phyloP scores from a whole-genome alignment of 768 basidiomycete genomes.

The Austroboletus festivus region DNA sequence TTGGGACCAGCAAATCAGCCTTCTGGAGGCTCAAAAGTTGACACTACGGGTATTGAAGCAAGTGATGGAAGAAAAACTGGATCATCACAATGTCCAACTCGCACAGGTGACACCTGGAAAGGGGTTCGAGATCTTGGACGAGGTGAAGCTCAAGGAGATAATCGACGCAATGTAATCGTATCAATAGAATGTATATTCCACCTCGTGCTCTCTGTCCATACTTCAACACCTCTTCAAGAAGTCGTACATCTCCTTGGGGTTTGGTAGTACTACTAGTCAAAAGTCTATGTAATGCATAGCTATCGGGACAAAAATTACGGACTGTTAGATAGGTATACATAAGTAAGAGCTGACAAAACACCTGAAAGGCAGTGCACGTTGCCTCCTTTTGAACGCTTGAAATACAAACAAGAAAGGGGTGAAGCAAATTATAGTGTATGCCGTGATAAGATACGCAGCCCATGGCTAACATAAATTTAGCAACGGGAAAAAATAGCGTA shows the following conservation, averaged over 20 bases:
- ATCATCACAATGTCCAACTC: constrained; percentile 97
- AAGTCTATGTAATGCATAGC: constrained; percentile 3
- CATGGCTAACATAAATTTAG: constrained; percentile 9
- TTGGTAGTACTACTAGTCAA: constrained; percentile 1
- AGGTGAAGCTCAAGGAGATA: constrained; percentile 74
- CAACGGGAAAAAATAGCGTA: neutral
- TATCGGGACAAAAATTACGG: constrained; percentile 8
- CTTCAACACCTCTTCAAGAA: neutral
- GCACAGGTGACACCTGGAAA: constrained; percentile 85
- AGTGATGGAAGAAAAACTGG: constrained; percentile 99
- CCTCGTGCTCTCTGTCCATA: neutral
- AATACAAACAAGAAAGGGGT: constrained; percentile 14
- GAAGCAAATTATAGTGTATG: constrained; percentile 16
- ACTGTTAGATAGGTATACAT: constrained; percentile 27
- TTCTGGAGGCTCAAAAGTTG: constrained; percentile 83
- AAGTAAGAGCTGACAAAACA: neutral
- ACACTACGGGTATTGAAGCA: constrained; percentile 92
- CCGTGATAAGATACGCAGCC: constrained; percentile 13
- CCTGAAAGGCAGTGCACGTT: constrained; percentile 12
- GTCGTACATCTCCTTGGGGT: too few species aligned
- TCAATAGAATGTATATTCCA: too few species aligned
- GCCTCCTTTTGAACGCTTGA: constrained; percentile 1
- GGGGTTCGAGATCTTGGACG: constrained; percentile 90
- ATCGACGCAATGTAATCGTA: constrained; percentile 71
- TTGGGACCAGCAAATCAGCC: constrained; percentile 76